Base-by-base conservation (phyloP, 164 flowering plant species). In the Vitis vinifera region DNA sequence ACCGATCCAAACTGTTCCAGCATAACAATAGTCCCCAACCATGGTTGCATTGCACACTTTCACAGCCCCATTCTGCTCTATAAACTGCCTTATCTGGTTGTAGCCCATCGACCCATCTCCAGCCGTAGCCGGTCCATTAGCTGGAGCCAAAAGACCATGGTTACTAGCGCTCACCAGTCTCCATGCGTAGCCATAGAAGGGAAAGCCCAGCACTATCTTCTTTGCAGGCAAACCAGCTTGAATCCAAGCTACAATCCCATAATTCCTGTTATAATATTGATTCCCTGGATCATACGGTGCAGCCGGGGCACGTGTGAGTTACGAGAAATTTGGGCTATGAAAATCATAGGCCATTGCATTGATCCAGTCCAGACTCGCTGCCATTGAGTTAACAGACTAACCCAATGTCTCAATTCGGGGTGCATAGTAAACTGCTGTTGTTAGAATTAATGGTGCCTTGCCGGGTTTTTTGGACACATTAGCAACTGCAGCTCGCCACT, bases 321-420 rank as follows among this genome's bases (percentile, higher is more conserved):
- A 17, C 0, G 69, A 44, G 73, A 78, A 65, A 3, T 55, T 13
- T 4, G 84, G 78, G 1, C 44, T 73, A 10, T 72, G 68, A 49
- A 73, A 84, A 59, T 88, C 88, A 55, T 85, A 85, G 0, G 82
- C 76, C 83, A 83, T 82, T 0, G 75, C 66, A 48, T 87, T 83
- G 29, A 82, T 56, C 85, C 83, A 85, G 51, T 87, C 88, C 69
- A 87, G 30, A 71, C 27, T 84, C 12, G 50, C 66, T 48, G 61
- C n/a, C 1, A 85, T 74, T 0, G 71, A 56, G 5, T 67, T 29
- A 1, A 66, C 13, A 0, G 87, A 83, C 55, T 73, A 81, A n/a
- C 4, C 59, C 8, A 63, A 4, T 0, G 73, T 23, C 53, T 59
- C 23, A 14, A 53, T 14, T 12, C 27, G 3, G 1, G 81, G 16